Evolutionary conservation across 2,329 filamentous ascomycete genomes (phyloP), one percentile per base, ranked within the genome.

Genomic region (Xylariaceae sp.): DNA sequence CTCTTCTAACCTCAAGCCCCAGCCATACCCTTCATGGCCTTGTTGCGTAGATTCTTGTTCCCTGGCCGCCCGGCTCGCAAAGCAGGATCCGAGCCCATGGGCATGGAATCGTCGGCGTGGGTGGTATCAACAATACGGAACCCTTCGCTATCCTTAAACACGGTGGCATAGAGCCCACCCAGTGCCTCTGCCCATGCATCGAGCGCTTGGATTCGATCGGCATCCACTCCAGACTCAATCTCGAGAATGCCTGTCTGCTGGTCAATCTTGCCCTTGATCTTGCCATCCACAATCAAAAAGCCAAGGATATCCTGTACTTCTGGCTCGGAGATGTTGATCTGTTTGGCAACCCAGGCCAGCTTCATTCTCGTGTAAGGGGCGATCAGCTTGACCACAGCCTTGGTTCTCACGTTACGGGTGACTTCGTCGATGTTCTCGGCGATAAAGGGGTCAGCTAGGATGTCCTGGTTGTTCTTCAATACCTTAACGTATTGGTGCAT

Each of bases 371-470:
- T 95, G 74, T 97, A 99, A 0, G 94, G 94, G 5, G 90, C 90
- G 56, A 97, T 94, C 19, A 97, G 77, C 71, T 94, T 96, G 56
- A 96, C 74, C 10, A 97, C 85, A 1, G 91, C 92, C 76, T 96
- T 96, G 58, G 91, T 97, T 47, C 94, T 88, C 87, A 99, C 96
- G 69, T 94, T 96, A 39, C 94, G 88, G 45, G 92, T 99, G 49
- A 99, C 92, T 72, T 99, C 94, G 69, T 97, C 94, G 60, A 99
- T 99, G 67, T 99, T 97, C 72, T 97, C 94, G 27, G 92, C 92
- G 61, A 99, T 99, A 72, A 97, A 99, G 0, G 89, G 85, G 67
- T 99, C 94, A 11, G 86, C 83, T 36, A 97, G 77, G 22, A 99
- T 85, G 65, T 96, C 94, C 62, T 85, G 86, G 72, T 96, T 95